Base-by-base conservation (phyloP, 2,329 filamentous ascomycete species). In the Trichoderma arundinaceum region DNA sequence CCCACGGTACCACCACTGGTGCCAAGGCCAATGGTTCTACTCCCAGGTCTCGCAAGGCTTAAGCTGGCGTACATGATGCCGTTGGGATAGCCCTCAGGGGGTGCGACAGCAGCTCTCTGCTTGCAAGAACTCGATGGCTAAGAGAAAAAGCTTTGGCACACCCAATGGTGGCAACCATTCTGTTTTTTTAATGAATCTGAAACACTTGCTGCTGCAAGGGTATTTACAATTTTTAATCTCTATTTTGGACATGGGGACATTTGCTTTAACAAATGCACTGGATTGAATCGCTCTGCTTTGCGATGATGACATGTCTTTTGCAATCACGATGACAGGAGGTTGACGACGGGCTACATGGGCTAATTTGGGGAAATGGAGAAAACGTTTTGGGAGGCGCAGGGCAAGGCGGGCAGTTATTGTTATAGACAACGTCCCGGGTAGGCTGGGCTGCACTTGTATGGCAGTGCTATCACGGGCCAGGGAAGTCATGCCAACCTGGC, bases 1-100 rank as follows among this genome's bases (percentile, higher is more conserved):
- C 67, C 78, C 80, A 83, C 75, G 80, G 83, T 62, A 80, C 84
- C 79, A 84, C 83, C 68, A 85, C 84, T 57, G 83, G 84, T 53
- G 78, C 80, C 71, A 85, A 84, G 79, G 77, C 84, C 70, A 90
- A 85, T 74, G 88, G 86, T 69, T 79, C 83, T 68, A 83, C 84
- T 66, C 88, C 88, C 56, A 84, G 90, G 71, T 91, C 88, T 71
- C 87, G 90, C 74, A 92, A 91, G 84, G 90, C 89, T 62, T 79
- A 77, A 73, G 64, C n/a, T 12, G 4, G 7, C 57, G 6, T 0
- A 19, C 13, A 10, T n/a, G 28, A 22, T 38, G 59, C 59, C 59
- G 7, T 62, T 19, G 17, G 9, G 17, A 35, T 49, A 8, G 38
- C 39, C 35, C 15, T 5, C 53, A 39, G 12, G 7, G 28, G 41